These are phyloP conservation scores for Cytospora schulzeri DNA, from an alignment of 2,329 filamentous ascomycete species.

Conservation along the genomic window DNA sequence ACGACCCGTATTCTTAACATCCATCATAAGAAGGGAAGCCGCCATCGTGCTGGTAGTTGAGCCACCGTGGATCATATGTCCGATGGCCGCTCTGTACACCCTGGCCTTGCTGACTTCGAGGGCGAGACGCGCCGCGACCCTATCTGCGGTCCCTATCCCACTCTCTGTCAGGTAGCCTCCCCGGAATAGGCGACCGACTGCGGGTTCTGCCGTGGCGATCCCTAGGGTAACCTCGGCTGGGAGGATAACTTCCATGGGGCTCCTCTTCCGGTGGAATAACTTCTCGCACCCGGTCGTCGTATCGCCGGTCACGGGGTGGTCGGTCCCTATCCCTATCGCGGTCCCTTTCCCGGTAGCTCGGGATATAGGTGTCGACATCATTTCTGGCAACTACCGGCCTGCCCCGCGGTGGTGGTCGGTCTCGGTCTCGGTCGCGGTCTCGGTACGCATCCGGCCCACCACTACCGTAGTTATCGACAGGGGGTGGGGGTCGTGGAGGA, in stretches of 20 bases:
- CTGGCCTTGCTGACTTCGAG: conserved; percentile 39
- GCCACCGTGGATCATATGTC: not conserved
- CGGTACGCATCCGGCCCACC: conserved; percentile 39
- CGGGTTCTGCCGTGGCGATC: conserved; percentile 16
- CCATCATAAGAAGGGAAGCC: not conserved
- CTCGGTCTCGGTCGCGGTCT: conserved; percentile 37
- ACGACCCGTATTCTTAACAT: not conserved
- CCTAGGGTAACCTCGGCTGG: not conserved
- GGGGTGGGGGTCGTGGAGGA: conserved; percentile 54
- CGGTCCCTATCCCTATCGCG: conserved; percentile 40
- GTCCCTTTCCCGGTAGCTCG: conserved; percentile 45
- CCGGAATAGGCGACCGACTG: conserved; percentile 23
- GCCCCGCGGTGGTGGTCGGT: conserved; percentile 35
- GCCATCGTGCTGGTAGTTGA: not conserved
- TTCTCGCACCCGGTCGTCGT: not conserved
- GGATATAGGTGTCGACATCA: conserved; percentile 53
- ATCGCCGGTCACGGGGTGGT: conserved; percentile 23
- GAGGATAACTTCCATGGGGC: not conserved
- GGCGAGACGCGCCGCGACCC: conserved; percentile 39
- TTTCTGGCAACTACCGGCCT: conserved; percentile 31
- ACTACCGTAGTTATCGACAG: conserved; percentile 38
- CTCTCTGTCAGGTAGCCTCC: conserved; percentile 21
- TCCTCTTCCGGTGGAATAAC: not conserved
- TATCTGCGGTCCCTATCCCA: conserved; percentile 35
- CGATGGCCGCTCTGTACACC: too few relatives aligned